Percentiles rank a stretch among this genome's conserved stretches.
phyloP scores from a whole-genome alignment of 164 flowering plant genomes.

The Akebia trifoliata region DNA sequence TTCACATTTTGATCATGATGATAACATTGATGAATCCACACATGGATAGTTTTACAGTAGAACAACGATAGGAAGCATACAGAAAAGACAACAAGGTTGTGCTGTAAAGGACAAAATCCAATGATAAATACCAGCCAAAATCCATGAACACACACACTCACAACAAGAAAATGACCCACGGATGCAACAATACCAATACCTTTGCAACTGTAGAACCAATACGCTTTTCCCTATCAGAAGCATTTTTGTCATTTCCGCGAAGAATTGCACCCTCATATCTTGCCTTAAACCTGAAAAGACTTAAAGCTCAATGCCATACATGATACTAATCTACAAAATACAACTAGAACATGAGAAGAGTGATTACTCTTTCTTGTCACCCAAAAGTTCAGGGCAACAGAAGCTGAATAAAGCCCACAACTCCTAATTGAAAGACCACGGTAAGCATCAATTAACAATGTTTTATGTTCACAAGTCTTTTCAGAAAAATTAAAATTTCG shows the following conservation, averaged over 20 bases:
- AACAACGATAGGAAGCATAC: too few species aligned
- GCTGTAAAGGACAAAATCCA: too few species aligned
- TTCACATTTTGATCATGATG: too few species aligned
- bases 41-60: too few species aligned
- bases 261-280: slow-evolving; percentile 66
- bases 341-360: slow-evolving; percentile 4
- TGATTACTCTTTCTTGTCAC: slow-evolving; percentile 75
- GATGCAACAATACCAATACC: too few species aligned
- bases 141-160: too few species aligned
- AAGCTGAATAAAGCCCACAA: slow-evolving; percentile 96
- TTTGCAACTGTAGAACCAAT: slow-evolving; percentile 86
- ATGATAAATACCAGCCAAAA: too few species aligned
- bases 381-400: slow-evolving; percentile 84
- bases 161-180: too few species aligned
- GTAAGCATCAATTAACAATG: slow-evolving; percentile 6
- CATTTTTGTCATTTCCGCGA: slow-evolving; percentile 91
- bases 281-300: slow-evolving; percentile 61
- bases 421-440: slow-evolving; percentile 45
- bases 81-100: too few species aligned
- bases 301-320: slow-evolving; percentile 5
- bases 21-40: too few species aligned
- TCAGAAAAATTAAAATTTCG: neutral
- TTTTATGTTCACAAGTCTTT: neutral
- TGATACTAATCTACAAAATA: neutral
- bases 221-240: slow-evolving; percentile 79